phyloP scores from a whole-genome alignment of 1,139 yeast species.

The Sugiyamaella castrensis region DNA sequence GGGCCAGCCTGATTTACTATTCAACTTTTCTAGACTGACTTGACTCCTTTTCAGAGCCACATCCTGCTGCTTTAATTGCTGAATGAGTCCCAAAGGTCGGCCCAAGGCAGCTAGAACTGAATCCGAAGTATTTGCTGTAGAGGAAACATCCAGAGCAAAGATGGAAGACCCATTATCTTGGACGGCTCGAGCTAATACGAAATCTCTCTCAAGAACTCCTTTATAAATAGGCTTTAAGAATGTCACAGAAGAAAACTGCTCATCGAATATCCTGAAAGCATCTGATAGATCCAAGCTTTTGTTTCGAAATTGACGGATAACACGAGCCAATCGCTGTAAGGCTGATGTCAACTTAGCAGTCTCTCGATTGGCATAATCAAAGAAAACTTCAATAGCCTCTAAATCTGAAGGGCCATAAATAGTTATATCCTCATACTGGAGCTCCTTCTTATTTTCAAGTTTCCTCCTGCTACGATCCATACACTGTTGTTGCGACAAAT shows the following conservation, averaged over 20 bases:
- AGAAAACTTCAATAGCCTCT: constrained; percentile 28
- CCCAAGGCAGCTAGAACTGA: constrained; percentile 25
- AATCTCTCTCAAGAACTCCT: constrained; percentile 15
- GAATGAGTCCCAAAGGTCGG: constrained; percentile 28
- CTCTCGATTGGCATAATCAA: constrained; percentile 29
- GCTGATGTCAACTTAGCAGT: constrained; percentile 21
- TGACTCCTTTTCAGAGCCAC: constrained; percentile 24
- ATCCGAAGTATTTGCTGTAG: constrained; percentile 22
- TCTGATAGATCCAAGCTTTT: constrained; percentile 25
- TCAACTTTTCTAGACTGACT: constrained; percentile 29
- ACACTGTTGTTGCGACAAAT: constrained; percentile 35
- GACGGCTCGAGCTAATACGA: constrained; percentile 13
- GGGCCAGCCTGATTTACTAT: constrained; percentile 35
- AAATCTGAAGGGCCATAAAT: constrained; percentile 27
- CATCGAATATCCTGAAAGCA: constrained; percentile 24
- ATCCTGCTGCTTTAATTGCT: constrained; percentile 28
- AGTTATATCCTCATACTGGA: constrained; percentile 29
- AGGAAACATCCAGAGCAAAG: constrained; percentile 19
- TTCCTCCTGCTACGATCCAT: constrained; percentile 38
- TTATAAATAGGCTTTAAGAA: constrained; percentile 17
- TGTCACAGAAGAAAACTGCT: constrained; percentile 20
- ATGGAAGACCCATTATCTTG: constrained; percentile 16
- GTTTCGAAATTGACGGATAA: constrained; percentile 22
- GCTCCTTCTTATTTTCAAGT: constrained; percentile 36
- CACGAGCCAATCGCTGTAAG: constrained; percentile 19